These are phyloP conservation scores for Penicillium sp. DNA, from an alignment of 2,329 filamentous ascomycete genomes.

Conservation along the genomic window DNA sequence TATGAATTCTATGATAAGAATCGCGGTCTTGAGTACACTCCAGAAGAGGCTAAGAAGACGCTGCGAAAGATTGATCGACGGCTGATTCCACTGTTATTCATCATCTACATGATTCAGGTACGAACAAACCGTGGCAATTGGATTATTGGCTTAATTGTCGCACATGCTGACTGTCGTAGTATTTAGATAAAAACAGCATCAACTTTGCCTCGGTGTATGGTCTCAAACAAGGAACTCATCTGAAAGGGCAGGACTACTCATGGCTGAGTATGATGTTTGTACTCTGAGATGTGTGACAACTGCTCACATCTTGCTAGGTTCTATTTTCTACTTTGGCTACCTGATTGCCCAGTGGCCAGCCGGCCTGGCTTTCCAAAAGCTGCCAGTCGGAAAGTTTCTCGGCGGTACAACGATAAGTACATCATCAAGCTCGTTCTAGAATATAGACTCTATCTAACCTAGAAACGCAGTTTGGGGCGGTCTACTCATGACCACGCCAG, in stretches of 20 bases:
- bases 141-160: background rate
- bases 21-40: conserved; percentile 24
- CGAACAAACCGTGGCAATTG: conserved; percentile 17
- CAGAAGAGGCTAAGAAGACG: conserved; percentile 37
- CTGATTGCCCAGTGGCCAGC: conserved; percentile 50
- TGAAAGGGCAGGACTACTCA: conserved; percentile 31
- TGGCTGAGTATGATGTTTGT: conserved; percentile 25
- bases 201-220: conserved; percentile 38
- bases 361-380: conserved; percentile 47
- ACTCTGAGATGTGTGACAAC: accelerated
- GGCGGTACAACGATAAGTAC: conserved; percentile 41
- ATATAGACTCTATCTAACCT: background rate
- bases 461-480: conserved; percentile 42
- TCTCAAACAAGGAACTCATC: conserved; percentile 30
- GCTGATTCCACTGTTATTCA: conserved; percentile 59
- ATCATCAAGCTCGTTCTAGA: background rate
- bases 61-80: conserved; percentile 59
- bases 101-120: conserved; percentile 63
- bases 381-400: conserved; percentile 51
- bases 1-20: conserved; percentile 40
- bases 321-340: conserved; percentile 56
- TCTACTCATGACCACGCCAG: conserved; percentile 49
- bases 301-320: conserved; percentile 27
- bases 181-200: conserved; percentile 61
- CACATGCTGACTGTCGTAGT: conserved; percentile 17